These are phyloP conservation scores for Melampsora larici-populina DNA, from an alignment of 1,284 basidiomycete genomes.

Conservation along the genomic window DNA sequence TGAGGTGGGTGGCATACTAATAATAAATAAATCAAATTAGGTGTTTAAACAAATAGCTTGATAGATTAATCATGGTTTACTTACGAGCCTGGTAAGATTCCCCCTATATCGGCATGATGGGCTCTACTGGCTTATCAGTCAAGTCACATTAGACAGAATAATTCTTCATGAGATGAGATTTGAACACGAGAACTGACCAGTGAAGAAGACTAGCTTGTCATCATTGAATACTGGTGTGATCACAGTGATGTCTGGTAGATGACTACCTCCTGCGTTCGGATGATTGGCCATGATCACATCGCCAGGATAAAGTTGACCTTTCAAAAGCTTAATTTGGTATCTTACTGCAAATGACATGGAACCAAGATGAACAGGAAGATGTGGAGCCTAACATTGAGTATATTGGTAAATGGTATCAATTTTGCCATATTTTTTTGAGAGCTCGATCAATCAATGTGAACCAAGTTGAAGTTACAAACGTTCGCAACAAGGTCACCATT, in stretches of 20 bases:
- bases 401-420: background rate
- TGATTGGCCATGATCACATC: conserved; percentile 90
- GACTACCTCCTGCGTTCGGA: conserved; percentile 67
- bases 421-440: background rate
- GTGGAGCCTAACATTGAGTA: conserved; percentile 58
- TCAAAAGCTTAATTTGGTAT: conserved; percentile 77
- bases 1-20: conserved; percentile 83
- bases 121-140: conserved; percentile 30
- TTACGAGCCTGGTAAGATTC: conserved; percentile 65
- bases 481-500: conserved; percentile 87
- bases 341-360: conserved; percentile 65
- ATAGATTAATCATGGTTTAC: too few species aligned
- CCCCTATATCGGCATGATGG: conserved; percentile 54
- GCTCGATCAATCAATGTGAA: too few species aligned
- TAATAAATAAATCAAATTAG: conserved; percentile 46
- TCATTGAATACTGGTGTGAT: conserved; percentile 38
- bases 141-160: background rate
- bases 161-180: background rate
- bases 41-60: too few species aligned
- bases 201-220: conserved; percentile 29
- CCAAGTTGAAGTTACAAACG: conserved; percentile 54
- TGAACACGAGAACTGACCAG: conserved; percentile 8
- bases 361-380: conserved; percentile 59
- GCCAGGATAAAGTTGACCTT: conserved; percentile 66
- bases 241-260: conserved; percentile 48